Evolutionary conservation across 495 filamentous ascomycete genomes (phyloP), one percentile per base, ranked within the genome.

Genomic region (Xylaria sp.): DNA sequence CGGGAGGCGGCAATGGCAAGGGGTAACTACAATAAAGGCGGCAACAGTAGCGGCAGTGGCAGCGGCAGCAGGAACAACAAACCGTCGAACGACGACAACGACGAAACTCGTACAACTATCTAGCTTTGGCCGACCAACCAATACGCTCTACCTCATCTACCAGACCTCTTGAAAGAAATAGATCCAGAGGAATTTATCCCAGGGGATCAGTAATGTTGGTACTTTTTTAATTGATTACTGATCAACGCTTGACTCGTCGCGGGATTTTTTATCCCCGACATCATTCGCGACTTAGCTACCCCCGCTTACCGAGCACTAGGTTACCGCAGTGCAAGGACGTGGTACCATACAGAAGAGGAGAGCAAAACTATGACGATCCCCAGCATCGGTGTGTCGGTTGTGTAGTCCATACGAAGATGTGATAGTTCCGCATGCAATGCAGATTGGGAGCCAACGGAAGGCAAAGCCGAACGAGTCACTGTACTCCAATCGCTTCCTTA

Each of bases 201-300:
- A 44, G 5, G 24, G 29, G 8, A 19, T 50, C 31, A 15, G 37
- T 65, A 35, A 65, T 33, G 15, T 64, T 41, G 61, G 37, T 15
- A 17, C 29, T 26, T 68, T 53, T 53, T 21, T 33, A 35, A 33
- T 29, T 69, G 67, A 70, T 70, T 70, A 63, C 68, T 63, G 68
- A 70, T 62, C 68, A 70, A 52, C 35, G 19, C 43, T 37, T 35
- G 17, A 24, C 24, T 52, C 41, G 64, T 44, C 31, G 43, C 29
- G 62, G 43, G 17, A 44, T 15, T 24, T n/a, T 64, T 37, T 37
- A 6, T 2, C 44, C 29, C 62, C 44, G 62, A 44, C 19, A 65
- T 14, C 19, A 24, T 26, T 65, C 11, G 29, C 19, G 19, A 9
- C 44, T 52, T 52, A 31, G 44, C 11, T 52, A 65, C 31, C 29